Percentiles rank a stretch among this genome's conserved stretches.
Evolutionary conservation across 805 yeast genomes (phyloP).

Genomic region (Wickerhamiella qilinensis): DNA sequence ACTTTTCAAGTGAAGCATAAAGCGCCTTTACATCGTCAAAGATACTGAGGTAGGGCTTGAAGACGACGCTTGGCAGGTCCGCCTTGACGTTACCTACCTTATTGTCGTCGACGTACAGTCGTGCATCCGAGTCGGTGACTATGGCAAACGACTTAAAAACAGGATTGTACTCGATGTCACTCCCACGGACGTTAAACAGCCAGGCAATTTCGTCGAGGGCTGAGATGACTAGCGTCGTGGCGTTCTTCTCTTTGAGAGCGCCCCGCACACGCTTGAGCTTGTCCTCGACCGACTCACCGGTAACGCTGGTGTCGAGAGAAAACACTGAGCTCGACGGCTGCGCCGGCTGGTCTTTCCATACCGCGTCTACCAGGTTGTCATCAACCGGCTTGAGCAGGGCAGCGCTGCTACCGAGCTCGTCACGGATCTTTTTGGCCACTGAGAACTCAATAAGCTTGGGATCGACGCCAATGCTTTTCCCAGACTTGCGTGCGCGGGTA

Average conservation of each 20-base stretch:
- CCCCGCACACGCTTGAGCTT: constrained; percentile 35
- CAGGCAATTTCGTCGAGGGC: constrained; percentile 84
- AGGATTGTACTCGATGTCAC: constrained; percentile 73
- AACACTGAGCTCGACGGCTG: constrained; percentile 36
- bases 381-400: constrained; percentile 36
- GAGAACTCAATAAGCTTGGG: constrained; percentile 51
- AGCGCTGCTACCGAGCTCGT: constrained; percentile 20
- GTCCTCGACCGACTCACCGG: constrained; percentile 47
- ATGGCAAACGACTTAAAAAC: constrained; percentile 63
- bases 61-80: constrained; percentile 30
- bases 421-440: constrained; percentile 18
- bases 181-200: constrained; percentile 72
- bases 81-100: constrained; percentile 26
- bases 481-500: constrained; percentile 32
- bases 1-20: constrained; percentile 1
- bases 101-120: constrained; percentile 38
- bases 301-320: constrained; percentile 33
- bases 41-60: constrained; percentile 40
- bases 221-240: constrained; percentile 38
- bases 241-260: constrained; percentile 16
- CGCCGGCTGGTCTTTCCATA: constrained; percentile 65
- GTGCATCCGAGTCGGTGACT: constrained; percentile 26
- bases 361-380: constrained; percentile 53
- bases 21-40: constrained; percentile 35
- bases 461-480: constrained; percentile 61